Evolutionary conservation across 164 flowering plant genomes (phyloP).

Genomic region (Vitis riparia): DNA sequence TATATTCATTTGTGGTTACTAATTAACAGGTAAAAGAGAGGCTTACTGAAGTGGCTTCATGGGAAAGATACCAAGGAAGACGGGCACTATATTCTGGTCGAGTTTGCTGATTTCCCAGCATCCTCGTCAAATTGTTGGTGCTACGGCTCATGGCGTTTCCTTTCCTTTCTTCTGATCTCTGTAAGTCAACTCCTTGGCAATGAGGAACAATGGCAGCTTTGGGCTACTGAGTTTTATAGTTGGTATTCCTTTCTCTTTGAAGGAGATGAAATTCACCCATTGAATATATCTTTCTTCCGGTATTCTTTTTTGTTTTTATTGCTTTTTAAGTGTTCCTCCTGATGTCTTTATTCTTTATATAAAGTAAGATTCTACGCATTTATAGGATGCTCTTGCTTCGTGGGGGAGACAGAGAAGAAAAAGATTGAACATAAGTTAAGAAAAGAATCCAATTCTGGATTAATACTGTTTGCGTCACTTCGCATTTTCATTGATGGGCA

Average conservation of each 20-base stretch:
- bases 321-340: background rate
- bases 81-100: background rate
- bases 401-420: background rate
- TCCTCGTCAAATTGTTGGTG: background rate
- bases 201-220: background rate
- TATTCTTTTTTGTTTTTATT: background rate
- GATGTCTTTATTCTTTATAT: background rate
- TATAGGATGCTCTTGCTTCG: background rate
- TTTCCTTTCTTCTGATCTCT: background rate
- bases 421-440: background rate
- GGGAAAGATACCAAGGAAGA: background rate
- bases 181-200: background rate
- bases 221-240: background rate
- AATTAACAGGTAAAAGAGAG: too few species aligned
- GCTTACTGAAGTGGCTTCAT: background rate
- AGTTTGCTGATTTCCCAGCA: background rate
- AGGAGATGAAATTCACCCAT: background rate
- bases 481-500: too few species aligned
- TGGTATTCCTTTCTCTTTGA: background rate
- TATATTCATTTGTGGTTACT: background rate
- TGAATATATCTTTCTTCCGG: background rate
- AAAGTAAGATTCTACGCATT: conserved; percentile 4
- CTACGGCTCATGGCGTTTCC: conserved; percentile 1
- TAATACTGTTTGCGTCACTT: background rate
- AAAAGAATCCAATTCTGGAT: conserved; percentile 5